A percentile compares a stretch with the other conserved stretches of the same genome.
Conservation (phyloP, 2,329 filamentous ascomycete species). For the Trichoderma harzianum region DNA sequence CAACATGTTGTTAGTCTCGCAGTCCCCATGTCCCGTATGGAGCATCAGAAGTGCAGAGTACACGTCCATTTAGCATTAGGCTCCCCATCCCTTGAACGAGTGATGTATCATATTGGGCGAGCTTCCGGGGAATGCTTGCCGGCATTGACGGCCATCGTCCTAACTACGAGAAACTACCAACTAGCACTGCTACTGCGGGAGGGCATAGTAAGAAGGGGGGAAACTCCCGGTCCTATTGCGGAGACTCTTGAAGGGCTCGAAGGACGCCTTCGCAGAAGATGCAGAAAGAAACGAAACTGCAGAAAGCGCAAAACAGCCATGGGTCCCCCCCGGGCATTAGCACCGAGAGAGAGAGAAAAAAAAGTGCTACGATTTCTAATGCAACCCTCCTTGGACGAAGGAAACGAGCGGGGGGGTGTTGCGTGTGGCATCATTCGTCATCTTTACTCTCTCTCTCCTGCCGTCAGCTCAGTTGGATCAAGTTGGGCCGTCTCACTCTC, state of each 20-base stretch:
- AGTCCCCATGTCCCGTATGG: not conserved
- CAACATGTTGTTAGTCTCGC: not conserved
- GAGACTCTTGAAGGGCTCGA: not conserved
- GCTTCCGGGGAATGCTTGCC: slow-evolving; percentile 14
- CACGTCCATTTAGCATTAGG: not conserved
- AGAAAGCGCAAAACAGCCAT: not conserved
- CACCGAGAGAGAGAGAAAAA: not conserved
- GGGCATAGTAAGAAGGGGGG: not conserved
- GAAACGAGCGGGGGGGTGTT: not conserved
- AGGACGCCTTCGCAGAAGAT: not conserved
- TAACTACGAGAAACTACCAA: not conserved
- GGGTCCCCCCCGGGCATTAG: not conserved
- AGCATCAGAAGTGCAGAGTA: not conserved
- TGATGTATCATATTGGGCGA: slow-evolving; percentile 4
- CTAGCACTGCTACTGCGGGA: not conserved
- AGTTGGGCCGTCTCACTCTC: not conserved
- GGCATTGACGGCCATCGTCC: not conserved
- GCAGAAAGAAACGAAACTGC: not conserved
- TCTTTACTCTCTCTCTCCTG: not conserved
- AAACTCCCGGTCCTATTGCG: slow-evolving; percentile 13
- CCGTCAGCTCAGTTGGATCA: not conserved
- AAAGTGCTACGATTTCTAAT: not conserved
- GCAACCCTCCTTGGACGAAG: not conserved
- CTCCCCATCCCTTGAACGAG: not conserved
- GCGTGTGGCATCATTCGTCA: slow-evolving; percentile 4